A percentile compares a stretch with the other conserved stretches of the same genome.
These are phyloP conservation scores for Sphagnum magellanicum DNA, from an alignment of 228 moss, liverwort and hornwort genomes.

Conservation along the genomic window DNA sequence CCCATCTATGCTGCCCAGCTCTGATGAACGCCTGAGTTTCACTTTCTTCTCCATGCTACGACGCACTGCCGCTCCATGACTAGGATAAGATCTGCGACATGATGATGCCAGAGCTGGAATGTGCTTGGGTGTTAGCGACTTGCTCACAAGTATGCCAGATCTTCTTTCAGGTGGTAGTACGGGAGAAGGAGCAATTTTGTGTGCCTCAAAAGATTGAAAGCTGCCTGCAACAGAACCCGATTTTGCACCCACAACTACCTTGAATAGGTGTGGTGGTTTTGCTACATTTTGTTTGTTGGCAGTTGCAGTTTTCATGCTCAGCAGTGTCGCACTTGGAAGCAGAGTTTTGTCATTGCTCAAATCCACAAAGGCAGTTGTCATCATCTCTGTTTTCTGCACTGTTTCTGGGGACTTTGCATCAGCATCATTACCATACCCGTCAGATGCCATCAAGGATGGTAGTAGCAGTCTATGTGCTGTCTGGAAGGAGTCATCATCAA, in stretches of 20 bases:
- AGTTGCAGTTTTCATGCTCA: constrained; percentile 10
- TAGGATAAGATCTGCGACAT: constrained; percentile 14
- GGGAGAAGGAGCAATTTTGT: constrained; percentile 13
- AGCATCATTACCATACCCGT: constrained; percentile 3
- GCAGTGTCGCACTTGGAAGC: background rate
- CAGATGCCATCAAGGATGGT: constrained; percentile 1
- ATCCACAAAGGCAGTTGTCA: constrained; percentile 7
- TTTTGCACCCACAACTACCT: constrained; percentile 26
- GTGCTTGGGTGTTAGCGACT: background rate
- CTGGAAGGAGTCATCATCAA: background rate
- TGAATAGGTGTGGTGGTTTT: constrained; percentile 24
- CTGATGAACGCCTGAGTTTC: constrained; percentile 13
- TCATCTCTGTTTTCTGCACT: constrained; percentile 10
- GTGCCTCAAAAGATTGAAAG: constrained; percentile 12
- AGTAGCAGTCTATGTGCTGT: background rate
- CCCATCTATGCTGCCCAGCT: constrained; percentile 18
- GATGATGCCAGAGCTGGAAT: background rate
- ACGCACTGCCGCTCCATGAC: constrained; percentile 6
- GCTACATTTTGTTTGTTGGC: constrained; percentile 10
- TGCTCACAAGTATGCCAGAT: constrained; percentile 12
- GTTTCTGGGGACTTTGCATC: background rate
- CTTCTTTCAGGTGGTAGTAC: constrained; percentile 23
- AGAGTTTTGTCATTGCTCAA: constrained; percentile 19
- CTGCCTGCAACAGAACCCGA: background rate
- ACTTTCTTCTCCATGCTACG: constrained; percentile 23